Conservation (phyloP, 805 yeast species). For the Blastobotrys chiropterorum region DNA sequence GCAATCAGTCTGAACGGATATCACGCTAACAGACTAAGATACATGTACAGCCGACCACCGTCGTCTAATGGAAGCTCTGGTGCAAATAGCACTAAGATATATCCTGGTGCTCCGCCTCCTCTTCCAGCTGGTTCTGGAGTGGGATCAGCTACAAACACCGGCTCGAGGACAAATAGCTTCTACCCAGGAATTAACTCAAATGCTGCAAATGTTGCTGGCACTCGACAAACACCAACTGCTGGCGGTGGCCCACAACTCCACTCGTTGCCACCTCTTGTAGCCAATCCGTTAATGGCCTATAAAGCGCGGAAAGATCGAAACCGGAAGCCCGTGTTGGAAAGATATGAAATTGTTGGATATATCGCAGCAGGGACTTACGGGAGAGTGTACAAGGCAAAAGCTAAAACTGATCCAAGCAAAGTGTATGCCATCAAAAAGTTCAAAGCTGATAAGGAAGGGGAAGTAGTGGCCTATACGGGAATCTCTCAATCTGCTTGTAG, state of each 20-base stretch:
- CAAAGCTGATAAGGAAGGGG: slow-evolving; percentile 90
- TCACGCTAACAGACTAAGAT: background rate
- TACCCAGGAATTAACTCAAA: background rate
- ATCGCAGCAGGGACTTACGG: slow-evolving; percentile 99
- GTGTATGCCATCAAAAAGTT: slow-evolving; percentile 90
- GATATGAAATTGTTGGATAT: slow-evolving; percentile 85
- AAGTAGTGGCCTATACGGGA: slow-evolving; percentile 83
- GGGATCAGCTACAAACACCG: background rate
- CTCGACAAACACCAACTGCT: background rate
- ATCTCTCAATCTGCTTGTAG: slow-evolving; percentile 93
- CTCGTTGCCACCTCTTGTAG: slow-evolving; percentile 18
- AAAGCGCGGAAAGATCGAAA: slow-evolving; percentile 56
- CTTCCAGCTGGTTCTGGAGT: background rate
- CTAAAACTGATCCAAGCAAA: slow-evolving; percentile 12
- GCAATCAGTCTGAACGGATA: too few relatives aligned
- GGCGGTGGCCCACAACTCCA: background rate
- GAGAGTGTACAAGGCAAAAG: slow-evolving; percentile 80
- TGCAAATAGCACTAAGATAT: background rate
- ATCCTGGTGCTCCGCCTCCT: background rate
- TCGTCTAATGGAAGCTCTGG: background rate
- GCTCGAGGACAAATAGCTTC: background rate
- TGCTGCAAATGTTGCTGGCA: background rate
- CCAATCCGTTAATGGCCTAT: slow-evolving; percentile 40
- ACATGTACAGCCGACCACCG: background rate
- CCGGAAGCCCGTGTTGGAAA: slow-evolving; percentile 69